phyloP scores from a whole-genome alignment of 2,329 filamentous ascomycete genomes.

The Trichophyton verrucosum region DNA sequence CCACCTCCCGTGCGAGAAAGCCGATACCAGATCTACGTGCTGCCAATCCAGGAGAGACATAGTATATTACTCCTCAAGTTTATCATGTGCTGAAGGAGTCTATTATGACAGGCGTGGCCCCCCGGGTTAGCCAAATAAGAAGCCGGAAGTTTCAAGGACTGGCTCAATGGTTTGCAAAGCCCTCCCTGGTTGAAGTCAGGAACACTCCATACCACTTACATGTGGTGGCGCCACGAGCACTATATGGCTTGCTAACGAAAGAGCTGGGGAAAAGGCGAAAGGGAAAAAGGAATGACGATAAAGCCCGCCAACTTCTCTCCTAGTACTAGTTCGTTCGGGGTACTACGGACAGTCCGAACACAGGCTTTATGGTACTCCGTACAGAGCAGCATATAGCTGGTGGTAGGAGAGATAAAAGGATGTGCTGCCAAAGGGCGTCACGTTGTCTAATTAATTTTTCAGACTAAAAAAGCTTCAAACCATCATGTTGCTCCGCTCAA shows the following conservation, averaged over 20 bases:
- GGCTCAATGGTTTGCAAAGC: not conserved
- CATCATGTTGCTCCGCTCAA: not conserved
- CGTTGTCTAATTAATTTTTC: constrained; percentile 1
- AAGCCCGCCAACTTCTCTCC: not conserved
- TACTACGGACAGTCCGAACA: not conserved
- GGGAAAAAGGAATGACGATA: not conserved
- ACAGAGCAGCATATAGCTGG: too few relatives aligned
- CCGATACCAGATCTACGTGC: not conserved
- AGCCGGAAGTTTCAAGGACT: not conserved
- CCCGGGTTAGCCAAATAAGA: not conserved
- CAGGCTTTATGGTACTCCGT: not conserved
- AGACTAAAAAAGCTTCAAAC: not conserved
- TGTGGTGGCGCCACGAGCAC: not conserved
- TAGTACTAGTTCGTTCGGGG: not conserved
- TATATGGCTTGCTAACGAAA: not conserved
- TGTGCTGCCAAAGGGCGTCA: not conserved
- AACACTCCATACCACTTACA: not conserved
- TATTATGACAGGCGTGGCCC: not conserved
- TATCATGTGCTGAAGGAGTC: not conserved
- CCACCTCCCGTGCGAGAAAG: not conserved
- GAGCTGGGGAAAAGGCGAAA: not conserved
- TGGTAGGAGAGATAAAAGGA: not conserved
- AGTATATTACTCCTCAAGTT: not conserved
- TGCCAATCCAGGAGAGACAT: not conserved
- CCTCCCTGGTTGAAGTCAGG: not conserved